Evolutionary conservation across 495 filamentous ascomycete genomes (phyloP).

Genomic region (Bacidia gigantensis): DNA sequence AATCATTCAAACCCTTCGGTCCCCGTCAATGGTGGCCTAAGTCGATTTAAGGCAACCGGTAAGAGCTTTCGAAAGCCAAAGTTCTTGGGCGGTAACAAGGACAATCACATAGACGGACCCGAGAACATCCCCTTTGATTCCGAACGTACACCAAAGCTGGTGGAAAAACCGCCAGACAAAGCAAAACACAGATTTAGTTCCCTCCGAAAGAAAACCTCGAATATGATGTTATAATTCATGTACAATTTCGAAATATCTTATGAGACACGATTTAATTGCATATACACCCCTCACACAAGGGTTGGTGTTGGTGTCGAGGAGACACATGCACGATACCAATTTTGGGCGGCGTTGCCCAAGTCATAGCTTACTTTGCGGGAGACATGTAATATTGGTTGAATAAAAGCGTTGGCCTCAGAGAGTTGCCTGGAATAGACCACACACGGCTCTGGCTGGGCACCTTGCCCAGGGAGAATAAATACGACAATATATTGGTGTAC

Average conservation of each 20-base stretch:
- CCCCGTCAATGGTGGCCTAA: slow-evolving; percentile 37
- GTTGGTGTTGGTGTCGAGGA: not conserved
- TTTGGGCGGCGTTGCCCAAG: slow-evolving; percentile 6
- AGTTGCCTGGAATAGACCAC: too few species aligned
- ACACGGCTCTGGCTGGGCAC: too few species aligned
- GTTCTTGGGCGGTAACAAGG: slow-evolving; percentile 24
- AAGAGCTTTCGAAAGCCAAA: slow-evolving; percentile 44
- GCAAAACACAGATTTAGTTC: slow-evolving; percentile 27
- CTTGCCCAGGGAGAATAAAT: too few species aligned
- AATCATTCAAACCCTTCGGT: slow-evolving; percentile 25
- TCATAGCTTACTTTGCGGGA: not conserved
- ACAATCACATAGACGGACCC: not conserved
- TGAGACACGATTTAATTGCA: not conserved
- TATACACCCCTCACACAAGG: not conserved
- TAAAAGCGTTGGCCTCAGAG: too few species aligned
- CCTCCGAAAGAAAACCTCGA: slow-evolving; percentile 31
- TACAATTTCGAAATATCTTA: slow-evolving; percentile 1
- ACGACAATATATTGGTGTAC: too few species aligned
- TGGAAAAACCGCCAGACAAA: slow-evolving; percentile 22
- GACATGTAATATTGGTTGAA: not conserved
- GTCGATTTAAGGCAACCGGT: slow-evolving; percentile 39
- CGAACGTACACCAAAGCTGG: slow-evolving; percentile 12
- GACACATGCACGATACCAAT: slow-evolving; percentile 8
- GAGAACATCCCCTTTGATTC: slow-evolving; percentile 11
- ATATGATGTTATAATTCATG: slow-evolving; percentile 23